Evolutionary conservation across 768 basidiomycete genomes (phyloP).

Genomic region (Leccinum barrowsii): DNA sequence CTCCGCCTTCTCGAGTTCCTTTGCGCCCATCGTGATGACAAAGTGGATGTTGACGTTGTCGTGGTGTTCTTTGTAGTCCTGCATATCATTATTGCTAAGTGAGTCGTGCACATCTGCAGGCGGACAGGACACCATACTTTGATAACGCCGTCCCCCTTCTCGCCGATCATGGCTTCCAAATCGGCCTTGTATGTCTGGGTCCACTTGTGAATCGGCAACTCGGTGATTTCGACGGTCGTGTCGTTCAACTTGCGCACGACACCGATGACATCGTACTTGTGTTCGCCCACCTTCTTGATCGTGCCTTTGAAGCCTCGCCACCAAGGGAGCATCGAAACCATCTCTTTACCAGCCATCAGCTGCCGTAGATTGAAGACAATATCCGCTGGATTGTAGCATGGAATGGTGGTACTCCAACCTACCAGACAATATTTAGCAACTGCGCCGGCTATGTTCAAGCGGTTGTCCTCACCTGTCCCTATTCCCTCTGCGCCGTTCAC

Average conservation of each 20-base stretch:
- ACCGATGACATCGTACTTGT: slow-evolving; percentile 84
- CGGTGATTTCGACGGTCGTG: slow-evolving; percentile 91
- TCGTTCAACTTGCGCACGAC: slow-evolving; percentile 72
- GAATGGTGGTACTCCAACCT: slow-evolving; percentile 96
- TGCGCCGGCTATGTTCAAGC: background rate
- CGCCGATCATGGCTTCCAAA: slow-evolving; percentile 83
- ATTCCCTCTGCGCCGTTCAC: slow-evolving; percentile 97
- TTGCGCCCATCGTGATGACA: slow-evolving; percentile 72
- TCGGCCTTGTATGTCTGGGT: slow-evolving; percentile 91
- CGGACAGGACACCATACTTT: slow-evolving; percentile 50
- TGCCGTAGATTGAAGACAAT: slow-evolving; percentile 85
- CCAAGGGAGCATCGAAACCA: slow-evolving; percentile 90
- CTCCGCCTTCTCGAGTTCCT: slow-evolving; percentile 83
- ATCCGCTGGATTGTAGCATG: slow-evolving; percentile 89
- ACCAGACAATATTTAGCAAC: slow-evolving; percentile 1
- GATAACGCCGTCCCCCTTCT: slow-evolving; percentile 76
- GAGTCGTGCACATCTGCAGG: background rate
- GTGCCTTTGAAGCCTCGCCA: slow-evolving; percentile 93
- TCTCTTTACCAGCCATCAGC: slow-evolving; percentile 81
- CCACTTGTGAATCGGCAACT: slow-evolving; percentile 94
- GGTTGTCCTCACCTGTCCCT: slow-evolving; percentile 71
- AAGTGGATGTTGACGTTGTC: slow-evolving; percentile 92
- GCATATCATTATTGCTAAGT: slow-evolving; percentile 3
- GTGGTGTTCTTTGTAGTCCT: slow-evolving; percentile 98
- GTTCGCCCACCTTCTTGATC: slow-evolving; percentile 75